Evolutionary conservation across 306 rosid species (phyloP).

Genomic region (Corylus avellana): DNA sequence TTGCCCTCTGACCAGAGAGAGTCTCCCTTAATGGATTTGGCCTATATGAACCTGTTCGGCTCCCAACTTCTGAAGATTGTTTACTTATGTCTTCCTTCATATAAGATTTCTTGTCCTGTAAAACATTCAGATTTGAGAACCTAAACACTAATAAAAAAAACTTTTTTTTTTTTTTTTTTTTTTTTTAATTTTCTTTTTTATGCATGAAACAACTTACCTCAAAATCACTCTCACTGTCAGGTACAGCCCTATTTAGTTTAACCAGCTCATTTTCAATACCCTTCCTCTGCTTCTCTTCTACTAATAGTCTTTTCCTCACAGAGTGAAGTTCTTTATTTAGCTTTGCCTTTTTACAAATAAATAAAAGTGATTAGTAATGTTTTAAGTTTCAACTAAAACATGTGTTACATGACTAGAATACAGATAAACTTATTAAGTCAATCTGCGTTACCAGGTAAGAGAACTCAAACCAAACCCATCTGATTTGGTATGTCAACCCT

Average conservation of each 20-base stretch:
- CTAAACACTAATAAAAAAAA: neutral
- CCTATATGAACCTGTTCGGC: conserved; percentile 35
- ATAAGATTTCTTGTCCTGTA: conserved; percentile 45
- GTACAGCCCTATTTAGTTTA: conserved; percentile 39
- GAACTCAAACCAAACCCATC: neutral
- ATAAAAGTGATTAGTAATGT: conserved; percentile 4
- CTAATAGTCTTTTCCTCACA: conserved; percentile 40
- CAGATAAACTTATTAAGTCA: neutral
- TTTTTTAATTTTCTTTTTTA: too few relatives aligned
- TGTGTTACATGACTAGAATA: neutral
- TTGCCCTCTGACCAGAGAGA: conserved; percentile 51
- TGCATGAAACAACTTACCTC: conserved; percentile 38
- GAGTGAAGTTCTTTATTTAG: conserved; percentile 47
- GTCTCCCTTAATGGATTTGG: conserved; percentile 41
- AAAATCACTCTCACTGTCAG: conserved; percentile 43
- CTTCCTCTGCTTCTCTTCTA: conserved; percentile 59
- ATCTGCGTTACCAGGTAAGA: neutral
- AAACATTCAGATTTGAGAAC: conserved; percentile 14
- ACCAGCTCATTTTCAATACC: conserved; percentile 47
- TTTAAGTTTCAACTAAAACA: conserved; percentile 6
- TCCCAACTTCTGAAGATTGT: conserved; percentile 39
- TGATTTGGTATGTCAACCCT: conserved; percentile 6
- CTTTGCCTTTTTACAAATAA: conserved; percentile 33
- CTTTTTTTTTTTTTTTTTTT: too few relatives aligned
- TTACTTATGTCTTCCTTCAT: conserved; percentile 40